phyloP scores from a whole-genome alignment of 129 eudicot genomes.

The Centaurea solstitialis region DNA sequence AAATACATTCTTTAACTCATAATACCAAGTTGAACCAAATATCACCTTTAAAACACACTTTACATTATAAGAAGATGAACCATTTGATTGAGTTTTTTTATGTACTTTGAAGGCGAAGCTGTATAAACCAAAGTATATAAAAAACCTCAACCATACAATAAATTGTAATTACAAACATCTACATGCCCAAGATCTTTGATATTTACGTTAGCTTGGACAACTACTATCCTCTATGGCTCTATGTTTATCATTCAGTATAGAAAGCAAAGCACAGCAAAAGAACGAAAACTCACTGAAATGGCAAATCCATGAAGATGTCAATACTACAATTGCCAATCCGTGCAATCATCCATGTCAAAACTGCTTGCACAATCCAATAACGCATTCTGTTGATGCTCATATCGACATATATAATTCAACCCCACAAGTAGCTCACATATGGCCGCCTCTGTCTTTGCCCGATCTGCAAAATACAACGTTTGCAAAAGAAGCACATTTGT shows the following conservation, averaged over 20 bases:
- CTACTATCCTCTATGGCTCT: not conserved
- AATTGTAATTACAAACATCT: not conserved
- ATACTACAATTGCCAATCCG: constrained; percentile 81
- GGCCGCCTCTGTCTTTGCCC: constrained; percentile 71
- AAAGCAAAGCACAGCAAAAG: not conserved
- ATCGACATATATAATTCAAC: constrained; percentile 87
- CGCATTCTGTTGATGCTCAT: constrained; percentile 89
- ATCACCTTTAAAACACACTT: not conserved
- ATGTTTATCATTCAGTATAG: not conserved
- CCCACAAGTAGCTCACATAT: constrained; percentile 92
- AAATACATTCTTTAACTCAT: not conserved
- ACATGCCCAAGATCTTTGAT: not conserved
- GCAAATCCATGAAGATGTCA: constrained; percentile 23
- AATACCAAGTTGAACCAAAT: not conserved
- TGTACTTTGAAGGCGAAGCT: not conserved
- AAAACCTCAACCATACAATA: not conserved
- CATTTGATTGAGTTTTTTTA: not conserved
- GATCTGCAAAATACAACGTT: constrained; percentile 85
- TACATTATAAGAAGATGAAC: not conserved
- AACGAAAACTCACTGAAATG: constrained; percentile 24
- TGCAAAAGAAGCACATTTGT: constrained; percentile 91
- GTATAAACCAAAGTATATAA: not conserved
- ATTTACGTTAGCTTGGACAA: not conserved
- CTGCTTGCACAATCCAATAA: constrained; percentile 90
- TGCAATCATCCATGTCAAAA: constrained; percentile 80